Conservation (phyloP, 2,329 filamentous ascomycete species). For the Aspergillus jensenii region DNA sequence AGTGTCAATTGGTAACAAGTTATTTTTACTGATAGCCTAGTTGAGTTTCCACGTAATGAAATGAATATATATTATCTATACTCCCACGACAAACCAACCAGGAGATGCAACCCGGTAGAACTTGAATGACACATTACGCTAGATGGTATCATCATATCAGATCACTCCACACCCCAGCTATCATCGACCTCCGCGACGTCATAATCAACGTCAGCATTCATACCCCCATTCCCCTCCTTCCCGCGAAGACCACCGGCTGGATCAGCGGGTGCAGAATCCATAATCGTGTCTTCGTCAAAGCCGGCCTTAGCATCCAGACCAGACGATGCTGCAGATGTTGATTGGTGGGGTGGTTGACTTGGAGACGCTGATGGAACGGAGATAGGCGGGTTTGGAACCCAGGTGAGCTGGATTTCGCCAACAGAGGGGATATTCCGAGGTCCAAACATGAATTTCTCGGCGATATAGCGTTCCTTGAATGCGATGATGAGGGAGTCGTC, state of each 20-base stretch:
- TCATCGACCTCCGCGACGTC: constrained; percentile 53
- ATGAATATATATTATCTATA: too few relatives aligned
- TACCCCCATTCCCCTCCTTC: constrained; percentile 14
- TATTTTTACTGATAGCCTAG: too few relatives aligned
- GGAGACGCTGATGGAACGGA: constrained; percentile 9
- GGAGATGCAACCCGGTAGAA: too few relatives aligned
- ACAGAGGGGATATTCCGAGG: constrained; percentile 50
- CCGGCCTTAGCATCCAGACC: constrained; percentile 24
- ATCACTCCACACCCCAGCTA: constrained; percentile 36
- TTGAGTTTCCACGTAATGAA: too few relatives aligned
- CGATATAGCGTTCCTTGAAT: constrained; percentile 52
- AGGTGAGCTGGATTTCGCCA: constrained; percentile 55
- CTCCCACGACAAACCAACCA: too few relatives aligned
- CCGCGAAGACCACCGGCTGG: constrained; percentile 15
- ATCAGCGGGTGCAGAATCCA: constrained; percentile 27
- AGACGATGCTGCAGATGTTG: constrained; percentile 6
- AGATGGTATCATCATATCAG: neutral
- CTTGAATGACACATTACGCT: neutral
- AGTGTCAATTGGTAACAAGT: neutral
- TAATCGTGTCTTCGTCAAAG: constrained; percentile 29
- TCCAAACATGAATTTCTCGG: constrained; percentile 55
- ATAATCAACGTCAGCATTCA: constrained; percentile 47
- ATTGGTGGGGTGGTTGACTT: neutral
- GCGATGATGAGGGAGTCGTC: constrained; percentile 42
- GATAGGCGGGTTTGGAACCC: constrained; percentile 48